Conservation (phyloP, 768 basidiomycete genomes). For the Brasilioporus rufonigricans region DNA sequence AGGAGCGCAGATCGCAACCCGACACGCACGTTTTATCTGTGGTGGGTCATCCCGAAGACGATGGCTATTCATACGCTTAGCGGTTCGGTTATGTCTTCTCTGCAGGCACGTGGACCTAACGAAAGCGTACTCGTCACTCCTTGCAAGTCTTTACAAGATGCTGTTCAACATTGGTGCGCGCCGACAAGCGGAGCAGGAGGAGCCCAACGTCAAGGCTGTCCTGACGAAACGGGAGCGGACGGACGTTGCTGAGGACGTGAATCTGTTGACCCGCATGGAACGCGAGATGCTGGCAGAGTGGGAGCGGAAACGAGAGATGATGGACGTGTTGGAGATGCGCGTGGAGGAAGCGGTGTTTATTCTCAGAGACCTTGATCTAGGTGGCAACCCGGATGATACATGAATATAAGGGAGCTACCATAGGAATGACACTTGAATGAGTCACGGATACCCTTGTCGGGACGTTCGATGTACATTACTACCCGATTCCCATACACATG, state of each 20-base stretch:
- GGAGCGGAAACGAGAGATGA: constrained; percentile 69
- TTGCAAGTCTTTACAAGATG: constrained; percentile 84
- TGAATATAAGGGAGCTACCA: constrained; percentile 7
- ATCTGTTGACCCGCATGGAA: constrained; percentile 70
- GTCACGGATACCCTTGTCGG: too few species aligned
- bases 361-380: constrained; percentile 68
- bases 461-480: too few species aligned
- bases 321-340: constrained; percentile 79
- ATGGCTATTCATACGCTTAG: background rate
- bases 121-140: constrained; percentile 76
- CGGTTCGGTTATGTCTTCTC: background rate
- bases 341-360: constrained; percentile 90
- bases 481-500: background rate
- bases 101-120: constrained; percentile 85
- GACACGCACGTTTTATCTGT: constrained; percentile 86
- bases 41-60: constrained; percentile 45
- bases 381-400: constrained; percentile 47
- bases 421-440: too few species aligned
- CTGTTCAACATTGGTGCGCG: constrained; percentile 81
- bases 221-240: constrained; percentile 77
- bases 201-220: constrained; percentile 63
- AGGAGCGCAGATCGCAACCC: constrained; percentile 89
- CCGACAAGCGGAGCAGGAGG: constrained; percentile 69
- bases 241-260: constrained; percentile 79
- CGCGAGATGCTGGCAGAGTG: constrained; percentile 70